Conservation (phyloP, 768 basidiomycete species). For the Tulasnella sp. region DNA sequence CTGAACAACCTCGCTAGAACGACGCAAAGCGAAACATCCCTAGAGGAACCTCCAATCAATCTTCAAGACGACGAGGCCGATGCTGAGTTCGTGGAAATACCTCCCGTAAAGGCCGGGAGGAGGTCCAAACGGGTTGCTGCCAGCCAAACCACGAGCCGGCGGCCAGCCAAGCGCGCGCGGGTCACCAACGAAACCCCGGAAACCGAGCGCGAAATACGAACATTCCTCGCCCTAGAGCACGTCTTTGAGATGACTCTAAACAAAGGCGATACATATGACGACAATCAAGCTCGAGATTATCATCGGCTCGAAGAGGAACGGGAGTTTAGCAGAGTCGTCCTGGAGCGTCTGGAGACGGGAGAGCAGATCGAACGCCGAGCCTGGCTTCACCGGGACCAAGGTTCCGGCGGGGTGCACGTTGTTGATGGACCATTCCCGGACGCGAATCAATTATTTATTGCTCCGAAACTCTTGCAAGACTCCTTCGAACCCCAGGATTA, state of each 20-base stretch:
- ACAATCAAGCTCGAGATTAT: neutral
- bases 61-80: constrained; percentile 2
- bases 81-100: neutral
- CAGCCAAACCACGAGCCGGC: neutral
- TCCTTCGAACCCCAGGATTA: neutral
- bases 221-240: neutral
- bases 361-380: constrained; percentile 1
- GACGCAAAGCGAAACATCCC: neutral
- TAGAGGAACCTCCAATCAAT: too few relatives aligned
- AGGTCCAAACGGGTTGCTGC: neutral
- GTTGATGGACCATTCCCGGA: neutral
- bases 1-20: neutral
- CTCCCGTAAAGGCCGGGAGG: neutral
- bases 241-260: neutral
- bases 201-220: neutral
- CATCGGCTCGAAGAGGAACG: neutral
- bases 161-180: neutral
- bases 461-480: constrained; percentile 11
- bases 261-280: neutral
- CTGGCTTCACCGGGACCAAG: neutral
- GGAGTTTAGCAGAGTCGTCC: neutral
- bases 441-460: neutral
- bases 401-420: neutral
- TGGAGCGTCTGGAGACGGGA: neutral
- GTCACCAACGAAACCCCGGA: neutral